A percentile compares a stretch with the other conserved stretches of the same genome.
phyloP scores from a whole-genome alignment of 2,329 filamentous ascomycete species.

The Colletotrichum musae region DNA sequence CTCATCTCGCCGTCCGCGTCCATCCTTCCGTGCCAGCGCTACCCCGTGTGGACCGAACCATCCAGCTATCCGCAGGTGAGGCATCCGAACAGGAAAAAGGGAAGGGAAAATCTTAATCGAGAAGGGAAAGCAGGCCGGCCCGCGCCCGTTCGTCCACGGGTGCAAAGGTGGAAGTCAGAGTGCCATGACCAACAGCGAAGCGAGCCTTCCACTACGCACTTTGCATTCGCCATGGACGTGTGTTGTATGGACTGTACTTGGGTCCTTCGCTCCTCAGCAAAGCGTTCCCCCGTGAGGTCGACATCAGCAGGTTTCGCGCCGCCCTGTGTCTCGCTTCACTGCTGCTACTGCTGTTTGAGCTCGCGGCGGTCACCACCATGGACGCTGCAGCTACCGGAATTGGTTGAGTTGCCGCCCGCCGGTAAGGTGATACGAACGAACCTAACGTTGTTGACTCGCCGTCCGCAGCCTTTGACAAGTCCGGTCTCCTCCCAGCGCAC shows the following conservation, averaged over 20 bases:
- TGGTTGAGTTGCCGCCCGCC: conserved; percentile 20
- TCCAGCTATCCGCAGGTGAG: background rate
- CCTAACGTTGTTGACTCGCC: conserved; percentile 33
- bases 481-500: conserved; percentile 1
- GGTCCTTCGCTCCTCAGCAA: background rate
- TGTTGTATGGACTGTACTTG: too few relatives aligned
- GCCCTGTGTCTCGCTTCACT: too few relatives aligned
- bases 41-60: conserved; percentile 5
- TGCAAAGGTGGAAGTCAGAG: background rate
- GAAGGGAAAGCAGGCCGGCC: background rate
- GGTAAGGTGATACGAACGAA: conserved; percentile 7
- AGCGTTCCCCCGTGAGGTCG: background rate
- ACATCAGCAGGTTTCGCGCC: too few relatives aligned
- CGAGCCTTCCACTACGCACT: background rate
- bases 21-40: conserved; percentile 20
- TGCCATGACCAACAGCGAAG: conserved; percentile 13
- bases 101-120: too few relatives aligned
- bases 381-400: conserved; percentile 31
- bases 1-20: conserved; percentile 31
- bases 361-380: conserved; percentile 1
- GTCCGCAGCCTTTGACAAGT: conserved; percentile 25
- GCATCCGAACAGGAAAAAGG: too few relatives aligned
- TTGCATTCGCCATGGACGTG: too few relatives aligned
- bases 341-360: conserved; percentile 23
- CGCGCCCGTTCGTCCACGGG: background rate